Percentiles rank a stretch among this genome's conserved stretches.
Conservation (phyloP, 108 stramenopile genomes). For the Cyclotella choctawhatcheeana region DNA sequence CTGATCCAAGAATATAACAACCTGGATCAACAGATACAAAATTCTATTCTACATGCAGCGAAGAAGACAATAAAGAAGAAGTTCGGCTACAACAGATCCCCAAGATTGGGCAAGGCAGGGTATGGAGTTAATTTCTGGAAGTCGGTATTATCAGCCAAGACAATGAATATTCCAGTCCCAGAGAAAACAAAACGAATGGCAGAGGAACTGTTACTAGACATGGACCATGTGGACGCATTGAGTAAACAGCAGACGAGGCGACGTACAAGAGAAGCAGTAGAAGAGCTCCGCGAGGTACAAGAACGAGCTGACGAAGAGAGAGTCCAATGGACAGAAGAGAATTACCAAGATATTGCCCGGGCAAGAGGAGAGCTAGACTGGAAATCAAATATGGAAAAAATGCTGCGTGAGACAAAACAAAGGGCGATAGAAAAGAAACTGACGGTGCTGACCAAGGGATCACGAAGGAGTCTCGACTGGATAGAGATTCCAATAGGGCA, state of each 20-base stretch:
- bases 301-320: not conserved
- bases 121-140: not conserved
- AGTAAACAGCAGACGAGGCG: not conserved
- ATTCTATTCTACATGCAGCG: no score
- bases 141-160: not conserved
- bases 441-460: not conserved
- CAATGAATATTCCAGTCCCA: no score
- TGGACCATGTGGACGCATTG: not conserved
- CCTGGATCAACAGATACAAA: not conserved
- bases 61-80: not conserved
- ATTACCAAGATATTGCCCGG: conserved; percentile 2
- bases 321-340: conserved; percentile 4
- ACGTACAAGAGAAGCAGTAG: not conserved
- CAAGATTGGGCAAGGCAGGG: not conserved
- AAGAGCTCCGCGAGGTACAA: conserved; percentile 12
- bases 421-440: not conserved
- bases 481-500: conserved; percentile 8
- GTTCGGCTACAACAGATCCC: conserved; percentile 6
- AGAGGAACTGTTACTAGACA: not conserved
- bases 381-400: conserved; percentile 8
- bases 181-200: no score
- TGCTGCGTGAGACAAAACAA: not conserved
- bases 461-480: not conserved
- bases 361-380: conserved; percentile 7
- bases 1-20: no score